Percentiles rank a stretch among this genome's conserved stretches.
These are phyloP conservation scores for Avena atlantica DNA, from an alignment of 176 grass and related monocot genomes.

Conservation along the genomic window DNA sequence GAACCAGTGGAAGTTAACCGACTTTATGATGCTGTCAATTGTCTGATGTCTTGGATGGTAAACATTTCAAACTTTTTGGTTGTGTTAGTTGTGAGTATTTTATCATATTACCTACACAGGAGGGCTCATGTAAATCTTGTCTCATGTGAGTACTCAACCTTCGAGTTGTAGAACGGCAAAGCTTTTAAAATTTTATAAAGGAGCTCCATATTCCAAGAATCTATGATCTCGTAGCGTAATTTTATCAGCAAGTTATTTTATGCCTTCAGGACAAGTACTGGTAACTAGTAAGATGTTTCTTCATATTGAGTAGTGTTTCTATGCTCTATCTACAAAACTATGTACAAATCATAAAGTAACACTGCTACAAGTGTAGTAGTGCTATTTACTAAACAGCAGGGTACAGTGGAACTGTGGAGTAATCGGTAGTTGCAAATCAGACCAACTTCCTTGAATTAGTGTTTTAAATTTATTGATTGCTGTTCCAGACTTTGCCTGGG, in stretches of 20 bases:
- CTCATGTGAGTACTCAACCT: neutral
- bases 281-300: neutral
- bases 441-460: neutral
- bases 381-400: constrained; percentile 15
- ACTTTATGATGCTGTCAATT: constrained; percentile 91
- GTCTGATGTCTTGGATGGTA: constrained; percentile 95
- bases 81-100: constrained; percentile 5
- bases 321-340: constrained; percentile 1
- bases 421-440: neutral
- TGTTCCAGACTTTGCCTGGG: neutral
- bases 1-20: constrained; percentile 59
- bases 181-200: neutral
- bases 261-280: constrained; percentile 25
- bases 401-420: neutral
- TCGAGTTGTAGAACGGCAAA: neutral
- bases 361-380: neutral
- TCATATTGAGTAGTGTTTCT: constrained; percentile 27
- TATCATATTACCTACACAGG: neutral
- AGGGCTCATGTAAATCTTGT: neutral
- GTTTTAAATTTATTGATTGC: neutral
- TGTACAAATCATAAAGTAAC: neutral
- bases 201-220: neutral
- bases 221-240: neutral
- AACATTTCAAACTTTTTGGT: constrained; percentile 12
- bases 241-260: neutral